A percentile compares a stretch with the other conserved stretches of the same genome.
Conservation (phyloP, 202 grass and related monocot genomes). For the Carex arenaria region DNA sequence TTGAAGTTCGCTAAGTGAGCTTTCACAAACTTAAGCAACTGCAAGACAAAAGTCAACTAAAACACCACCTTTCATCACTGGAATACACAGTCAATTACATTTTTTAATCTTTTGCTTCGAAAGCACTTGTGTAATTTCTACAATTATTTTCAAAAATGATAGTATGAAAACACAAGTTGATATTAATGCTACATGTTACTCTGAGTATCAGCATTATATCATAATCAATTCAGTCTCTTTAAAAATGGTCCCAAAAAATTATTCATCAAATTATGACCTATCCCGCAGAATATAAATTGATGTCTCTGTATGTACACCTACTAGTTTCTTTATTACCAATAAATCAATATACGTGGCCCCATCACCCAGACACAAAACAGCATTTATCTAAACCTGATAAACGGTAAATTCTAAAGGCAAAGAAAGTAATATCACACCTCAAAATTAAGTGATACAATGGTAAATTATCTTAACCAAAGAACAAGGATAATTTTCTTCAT, state of each 20-base stretch:
- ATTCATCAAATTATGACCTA: slow-evolving; percentile 6
- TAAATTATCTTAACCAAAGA: not conserved
- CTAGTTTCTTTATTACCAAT: not conserved
- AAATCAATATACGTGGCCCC: not conserved
- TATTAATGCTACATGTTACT: not conserved
- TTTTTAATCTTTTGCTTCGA: not conserved
- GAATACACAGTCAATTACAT: not conserved
- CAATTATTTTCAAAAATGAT: not conserved
- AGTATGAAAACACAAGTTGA: not conserved
- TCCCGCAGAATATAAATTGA: not conserved
- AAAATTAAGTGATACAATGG: not conserved
- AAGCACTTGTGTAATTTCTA: not conserved
- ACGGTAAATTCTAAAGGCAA: not conserved
- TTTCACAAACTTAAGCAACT: slow-evolving; percentile 1
- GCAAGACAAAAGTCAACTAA: not conserved
- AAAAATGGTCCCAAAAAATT: slow-evolving; percentile 17
- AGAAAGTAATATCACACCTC: not conserved
- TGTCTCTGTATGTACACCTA: not conserved
- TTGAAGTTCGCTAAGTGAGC: not conserved
- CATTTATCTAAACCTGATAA: not conserved
- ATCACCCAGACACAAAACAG: not conserved
- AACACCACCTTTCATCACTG: not conserved
- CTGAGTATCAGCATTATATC: not conserved
- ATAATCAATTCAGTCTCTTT: slow-evolving; percentile 10
- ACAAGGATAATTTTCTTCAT: not conserved